Evolutionary conservation across 2,329 filamentous ascomycete species (phyloP), one percentile per base, ranked within the genome.

Genomic region (Nigrospora osmanthi): DNA sequence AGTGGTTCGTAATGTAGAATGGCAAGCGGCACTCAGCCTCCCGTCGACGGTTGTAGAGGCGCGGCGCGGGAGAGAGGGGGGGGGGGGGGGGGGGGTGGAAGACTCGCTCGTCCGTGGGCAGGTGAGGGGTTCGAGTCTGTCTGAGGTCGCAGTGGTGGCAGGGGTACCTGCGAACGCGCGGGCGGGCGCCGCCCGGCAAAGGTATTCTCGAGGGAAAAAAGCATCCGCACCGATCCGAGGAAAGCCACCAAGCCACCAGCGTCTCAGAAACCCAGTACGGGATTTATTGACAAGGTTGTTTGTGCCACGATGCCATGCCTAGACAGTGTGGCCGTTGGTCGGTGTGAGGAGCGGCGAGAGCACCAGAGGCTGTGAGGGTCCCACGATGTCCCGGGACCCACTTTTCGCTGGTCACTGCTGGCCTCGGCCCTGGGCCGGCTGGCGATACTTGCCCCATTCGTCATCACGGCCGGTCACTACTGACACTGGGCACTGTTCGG

Each of bases 221-320:
- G 23, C 23, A 10, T 28, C 48, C 44, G 53, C 54, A 54, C 49
- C 49, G 46, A 48, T 47, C 51, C 47, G 48, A 49, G 49, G 44
- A 51, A 50, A 57, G 54, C 56, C 58, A 59, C 55, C 48, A 57
- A 57, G 55, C 53, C 52, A 53, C 49, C 55, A 54, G 50, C 54
- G 54, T 60, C 53, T 58, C 52, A 54, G 50, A 47, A 48, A 47
- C 45, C 51, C 45, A 53, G 52, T 55, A 54, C 53, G 49, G 47
- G 48, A 52, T 55, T 54, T 53, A 54, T 55, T 52, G 52, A 54
- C 44, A 47, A 49, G 51, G 52, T 57, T 53, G 49, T 52, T 58
- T 54, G 56, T 60, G 54, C 53, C 53, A 59, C 57, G 52, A 57
- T 54, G 50, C 52, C 52, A 54, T 53, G 52, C 52, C 53, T 48